phyloP scores from a whole-genome alignment of 345 rosid genomes.

The Zanthoxylum bungeanum region DNA sequence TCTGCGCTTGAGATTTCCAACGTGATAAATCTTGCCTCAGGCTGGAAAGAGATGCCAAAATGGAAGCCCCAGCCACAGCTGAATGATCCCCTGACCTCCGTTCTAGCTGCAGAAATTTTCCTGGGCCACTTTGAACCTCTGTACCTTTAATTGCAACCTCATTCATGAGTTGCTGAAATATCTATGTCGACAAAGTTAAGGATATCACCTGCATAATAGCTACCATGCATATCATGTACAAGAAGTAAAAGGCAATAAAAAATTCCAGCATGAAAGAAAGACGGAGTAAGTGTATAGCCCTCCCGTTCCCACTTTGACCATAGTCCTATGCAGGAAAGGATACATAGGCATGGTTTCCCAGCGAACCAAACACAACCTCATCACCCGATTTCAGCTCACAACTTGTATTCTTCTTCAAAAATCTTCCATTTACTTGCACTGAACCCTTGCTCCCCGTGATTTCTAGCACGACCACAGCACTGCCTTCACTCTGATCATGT shows the following conservation, averaged over 20 bases:
- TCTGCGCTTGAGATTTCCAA: slow-evolving; percentile 49
- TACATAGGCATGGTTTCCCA: slow-evolving; percentile 76
- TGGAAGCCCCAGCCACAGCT: slow-evolving; percentile 73
- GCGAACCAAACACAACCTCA: slow-evolving; percentile 63
- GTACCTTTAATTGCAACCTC: slow-evolving; percentile 55
- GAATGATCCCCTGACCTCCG: slow-evolving; percentile 71
- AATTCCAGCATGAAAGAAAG: slow-evolving; percentile 7
- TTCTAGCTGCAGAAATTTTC: slow-evolving; percentile 51
- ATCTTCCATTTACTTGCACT: slow-evolving; percentile 62
- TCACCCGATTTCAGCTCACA: slow-evolving; percentile 67
- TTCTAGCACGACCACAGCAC: slow-evolving; percentile 59
- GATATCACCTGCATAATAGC: slow-evolving; percentile 23
- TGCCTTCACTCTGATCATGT: slow-evolving; percentile 78
- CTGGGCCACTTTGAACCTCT: slow-evolving; percentile 45
- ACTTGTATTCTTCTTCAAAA: slow-evolving; percentile 42
- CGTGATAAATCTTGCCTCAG: slow-evolving; percentile 55
- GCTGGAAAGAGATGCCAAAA: slow-evolving; percentile 68
- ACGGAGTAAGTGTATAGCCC: not conserved
- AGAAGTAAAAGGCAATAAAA: slow-evolving; percentile 9
- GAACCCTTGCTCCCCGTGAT: slow-evolving; percentile 66
- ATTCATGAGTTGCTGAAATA: slow-evolving; percentile 61
- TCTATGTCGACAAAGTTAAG: slow-evolving; percentile 47
- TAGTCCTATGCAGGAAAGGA: slow-evolving; percentile 56
- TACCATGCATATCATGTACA: not conserved
- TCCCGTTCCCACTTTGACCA: too few relatives aligned